Base-by-base conservation (phyloP, 1,139 yeast species). In the Taiozyma sp. region DNA sequence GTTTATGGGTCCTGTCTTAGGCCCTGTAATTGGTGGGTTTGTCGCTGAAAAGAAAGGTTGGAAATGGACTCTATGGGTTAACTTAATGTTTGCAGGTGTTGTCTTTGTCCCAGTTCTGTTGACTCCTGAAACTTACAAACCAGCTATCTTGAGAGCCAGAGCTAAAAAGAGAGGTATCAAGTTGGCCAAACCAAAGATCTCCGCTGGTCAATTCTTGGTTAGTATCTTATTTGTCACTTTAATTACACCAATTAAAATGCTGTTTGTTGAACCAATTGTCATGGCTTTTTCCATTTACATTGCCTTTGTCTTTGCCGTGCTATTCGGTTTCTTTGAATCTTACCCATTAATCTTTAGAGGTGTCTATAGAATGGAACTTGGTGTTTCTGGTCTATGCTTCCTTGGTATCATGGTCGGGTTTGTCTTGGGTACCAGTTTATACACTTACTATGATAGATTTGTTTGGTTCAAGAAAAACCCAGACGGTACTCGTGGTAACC, bases 21-120 rank as follows among this genome's bases (percentile, higher is more conserved):
- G 96, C 46, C 96, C 96, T 23, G 75, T 88, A 49, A 79, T 88
- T 64, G 96, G 96, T 51, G 90, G 91, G 0, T 87, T 83, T 65
- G 87, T 87, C 23, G 85, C 83, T 23, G 82, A 83, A 62, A 65
- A 75, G 49, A 79, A 84, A 63, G 81, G 82, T 53, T 86, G 95
- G 90, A 74, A 81, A 65, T 88, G 96, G 95, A 70, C 84, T 22
- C 74, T 83, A 73, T 87, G 93, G 92, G 83, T 87, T 42, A 80
- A 82, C 58, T 70, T 87, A 56, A 83, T 87, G 78, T 80, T 85
- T 59, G 83, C 85, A 43, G 95, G 92, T 38, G 70, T 76, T n/a
- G 69, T 81, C 45, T 72, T 84, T 57, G 80, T 86, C 5, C 80
- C 84, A 49, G 75, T 84, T 7, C 59, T 76, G 12, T 14, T 81